Base-by-base conservation (phyloP, 2,329 filamentous ascomycete species). In the Colletotrichum chlorophyti region DNA sequence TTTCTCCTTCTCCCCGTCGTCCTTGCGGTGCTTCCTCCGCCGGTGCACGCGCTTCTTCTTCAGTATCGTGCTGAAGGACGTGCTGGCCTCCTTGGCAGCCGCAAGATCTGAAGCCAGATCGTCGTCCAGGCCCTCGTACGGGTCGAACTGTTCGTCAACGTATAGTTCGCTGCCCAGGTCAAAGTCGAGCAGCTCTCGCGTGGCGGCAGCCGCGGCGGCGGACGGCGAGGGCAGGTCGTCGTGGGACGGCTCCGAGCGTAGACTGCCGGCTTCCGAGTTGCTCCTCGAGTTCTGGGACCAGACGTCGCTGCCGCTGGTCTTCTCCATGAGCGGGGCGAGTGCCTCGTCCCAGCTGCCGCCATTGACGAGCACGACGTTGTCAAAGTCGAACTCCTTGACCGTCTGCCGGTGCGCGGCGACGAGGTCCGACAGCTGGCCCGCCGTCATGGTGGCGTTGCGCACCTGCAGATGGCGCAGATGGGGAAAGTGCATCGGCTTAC, bases 341-440 rank as follows among this genome's bases (percentile, higher is more conserved):
- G 91, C 91, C 26, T 93, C 88, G 58, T 95, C 89, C 91, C 91
- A 96, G 55, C 80, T 88, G 24, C 90, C 91, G 29, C 79, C 79
- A 60, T 84, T 82, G 47, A 86, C 81, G 38, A 96, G 81, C 26
- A 83, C 79, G 15, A 93, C 87, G 62, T 91, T 87, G 69, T 93
- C 87, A 71, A 96, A 92, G 70, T 92, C 88, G 68, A 94, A 91
- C 68, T 94, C 89, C 63, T 83, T 81, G 41, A 96, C 84, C 1
- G 86, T 88, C 53, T 79, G 77, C 26, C 85, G 82, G 73, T 96
- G 91, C 11, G 79, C 76, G 46, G 79, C 74, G 58, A 95, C 87
- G 61, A 96, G 85, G 12, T 81, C 79, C 38, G 85, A 82, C 58
- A 96, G 83, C 71, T 95, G 91, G 2, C 80, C 75, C 6, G 87